Evolutionary conservation across 371 early-diverging fungal genomes (phyloP).

Genomic region (Haplosporangium sp.): DNA sequence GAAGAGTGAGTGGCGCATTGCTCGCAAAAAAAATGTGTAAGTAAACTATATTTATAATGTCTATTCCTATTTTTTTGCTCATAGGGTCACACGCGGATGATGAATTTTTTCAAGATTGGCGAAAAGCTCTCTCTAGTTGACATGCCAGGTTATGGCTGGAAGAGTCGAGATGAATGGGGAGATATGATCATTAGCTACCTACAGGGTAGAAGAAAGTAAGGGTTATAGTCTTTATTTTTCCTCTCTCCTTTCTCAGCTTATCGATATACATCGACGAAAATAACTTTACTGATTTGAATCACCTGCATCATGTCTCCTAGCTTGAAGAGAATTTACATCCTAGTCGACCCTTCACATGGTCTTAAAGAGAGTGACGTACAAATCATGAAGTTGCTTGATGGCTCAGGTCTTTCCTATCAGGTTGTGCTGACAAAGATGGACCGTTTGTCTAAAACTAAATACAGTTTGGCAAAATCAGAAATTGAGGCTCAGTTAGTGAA

Average conservation of each 20-base stretch:
- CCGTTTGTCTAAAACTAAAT: slow-evolving; percentile 61
- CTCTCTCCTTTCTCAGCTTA: background rate
- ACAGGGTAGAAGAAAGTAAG: slow-evolving; percentile 68
- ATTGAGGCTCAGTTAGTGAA: slow-evolving; percentile 63
- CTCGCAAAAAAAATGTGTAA: background rate
- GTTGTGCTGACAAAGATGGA: slow-evolving; percentile 78
- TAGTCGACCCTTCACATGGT: slow-evolving; percentile 77
- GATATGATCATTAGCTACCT: slow-evolving; percentile 74
- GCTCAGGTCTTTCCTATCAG: slow-evolving; percentile 69
- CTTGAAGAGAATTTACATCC: slow-evolving; percentile 70
- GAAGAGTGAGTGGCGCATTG: no score
- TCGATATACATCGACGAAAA: background rate
- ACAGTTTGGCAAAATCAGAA: slow-evolving; percentile 53
- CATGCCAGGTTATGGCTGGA: slow-evolving; percentile 87
- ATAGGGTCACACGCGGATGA: slow-evolving; percentile 77
- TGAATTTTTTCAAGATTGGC: slow-evolving; percentile 78
- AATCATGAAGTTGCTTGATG: slow-evolving; percentile 69
- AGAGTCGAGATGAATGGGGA: slow-evolving; percentile 81
- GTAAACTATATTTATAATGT: no score
- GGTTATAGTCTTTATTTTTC: background rate
- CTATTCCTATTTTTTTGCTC: background rate
- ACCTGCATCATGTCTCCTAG: slow-evolving; percentile 41
- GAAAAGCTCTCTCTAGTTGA: slow-evolving; percentile 75
- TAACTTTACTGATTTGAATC: background rate
- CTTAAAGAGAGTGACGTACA: slow-evolving; percentile 72